Evolutionary conservation across 2,329 filamentous ascomycete species (phyloP), one percentile per base, ranked within the genome.

Genomic region (Claviceps cyperi): DNA sequence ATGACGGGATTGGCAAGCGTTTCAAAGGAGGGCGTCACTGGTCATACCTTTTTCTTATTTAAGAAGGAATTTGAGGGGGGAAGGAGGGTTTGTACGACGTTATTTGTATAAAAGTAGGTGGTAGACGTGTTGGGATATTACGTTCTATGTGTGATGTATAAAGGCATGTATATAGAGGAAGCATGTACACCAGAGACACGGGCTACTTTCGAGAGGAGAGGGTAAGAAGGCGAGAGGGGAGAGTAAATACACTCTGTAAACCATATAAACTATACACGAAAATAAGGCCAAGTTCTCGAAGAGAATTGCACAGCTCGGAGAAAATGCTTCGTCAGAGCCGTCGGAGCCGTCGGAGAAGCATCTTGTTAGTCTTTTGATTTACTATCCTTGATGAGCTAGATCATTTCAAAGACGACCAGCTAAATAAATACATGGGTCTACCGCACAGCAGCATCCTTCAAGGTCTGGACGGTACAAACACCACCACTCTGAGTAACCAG

Each of bases 401-500:
- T 14, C 1, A n/a, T 21, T 45, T 35, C 21, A 39, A 3, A 39
- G 28, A 32, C 8, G 8, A 32, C 28, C 28, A 11, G 28, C 28
- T 32, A 19, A 39, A 19, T 32, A 19, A 39, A 19, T 17, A 39
- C 15, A 19, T n/a, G 2, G 1, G 8, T 43, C 22, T 46, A 97
- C 75, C 89, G 80, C 55, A 97, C 87, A 56, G 81, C 80, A 55
- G 86, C 92, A 39, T 81, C 83, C 70, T 83, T 83, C 62, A 98
- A 73, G 52, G 75, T 86, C 68, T 83, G 80, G 54, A 97, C 90
- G 43, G 78, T 91, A 72, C 92, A 97, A 45, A 85, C 69, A 43
- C 86, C 87, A 47, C 87, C 86, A 52, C 73, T 78, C 64, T 83
- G 81, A 3, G 89, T 91, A 55, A 87, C 80, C 57, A 97, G 71